Evolutionary conservation across 2,329 filamentous ascomycete species (phyloP).

Genomic region (Teratosphaeria zuluensis): DNA sequence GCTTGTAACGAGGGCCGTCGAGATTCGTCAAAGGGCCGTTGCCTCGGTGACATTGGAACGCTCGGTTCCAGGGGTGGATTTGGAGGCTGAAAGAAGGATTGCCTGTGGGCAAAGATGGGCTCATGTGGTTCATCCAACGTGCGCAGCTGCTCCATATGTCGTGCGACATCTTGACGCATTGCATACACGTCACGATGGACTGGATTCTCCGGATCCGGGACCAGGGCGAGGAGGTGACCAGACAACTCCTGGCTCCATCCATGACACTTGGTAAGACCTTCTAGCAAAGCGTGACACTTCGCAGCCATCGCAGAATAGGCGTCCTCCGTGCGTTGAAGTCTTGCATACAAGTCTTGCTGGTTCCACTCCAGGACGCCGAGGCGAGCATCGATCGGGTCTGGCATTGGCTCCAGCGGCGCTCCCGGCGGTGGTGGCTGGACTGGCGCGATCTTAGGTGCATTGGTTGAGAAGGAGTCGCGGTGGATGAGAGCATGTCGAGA

Average conservation of each 20-base stretch:
- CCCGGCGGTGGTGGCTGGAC: conserved; percentile 71
- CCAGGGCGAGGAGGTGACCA: conserved; percentile 60
- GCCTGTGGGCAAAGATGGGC: conserved; percentile 28
- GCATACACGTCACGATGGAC: conserved; percentile 62
- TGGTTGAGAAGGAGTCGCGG: conserved; percentile 69
- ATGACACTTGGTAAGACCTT: conserved; percentile 65
- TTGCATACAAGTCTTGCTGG: conserved; percentile 66
- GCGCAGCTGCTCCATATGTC: conserved; percentile 50
- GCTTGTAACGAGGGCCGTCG: conserved; percentile 61
- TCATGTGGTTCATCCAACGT: conserved; percentile 55
- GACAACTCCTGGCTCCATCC: conserved; percentile 81
- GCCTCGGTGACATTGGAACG: conserved; percentile 71
- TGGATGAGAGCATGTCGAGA: conserved; percentile 90
- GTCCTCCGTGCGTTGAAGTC: conserved; percentile 76
- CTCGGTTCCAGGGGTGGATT: conserved; percentile 15
- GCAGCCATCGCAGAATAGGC: conserved; percentile 66
- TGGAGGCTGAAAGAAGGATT: conserved; percentile 31
- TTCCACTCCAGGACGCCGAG: conserved; percentile 69
- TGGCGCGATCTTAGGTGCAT: conserved; percentile 57
- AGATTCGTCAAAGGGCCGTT: conserved; percentile 75
- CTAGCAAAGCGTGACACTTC: conserved; percentile 72
- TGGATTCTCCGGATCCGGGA: conserved; percentile 65
- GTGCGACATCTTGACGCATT: conserved; percentile 54
- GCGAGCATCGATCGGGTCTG: conserved; percentile 68
- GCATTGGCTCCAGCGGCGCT: conserved; percentile 49